phyloP scores from a whole-genome alignment of 257 asterid genomes.

The Henckelia pumila region DNA sequence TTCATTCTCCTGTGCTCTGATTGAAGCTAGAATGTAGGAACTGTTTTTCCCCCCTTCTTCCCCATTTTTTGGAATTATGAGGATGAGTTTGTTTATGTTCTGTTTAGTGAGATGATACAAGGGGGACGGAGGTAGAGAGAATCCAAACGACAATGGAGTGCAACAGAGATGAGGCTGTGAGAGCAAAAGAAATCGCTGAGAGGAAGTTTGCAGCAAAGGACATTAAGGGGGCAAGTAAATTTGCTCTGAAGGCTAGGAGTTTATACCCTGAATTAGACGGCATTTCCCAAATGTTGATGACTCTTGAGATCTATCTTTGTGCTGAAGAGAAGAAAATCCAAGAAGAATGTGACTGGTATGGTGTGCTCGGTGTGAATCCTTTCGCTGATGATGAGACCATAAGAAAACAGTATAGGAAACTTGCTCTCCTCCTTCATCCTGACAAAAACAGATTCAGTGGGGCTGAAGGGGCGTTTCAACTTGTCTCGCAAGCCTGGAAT shows the following conservation, averaged over 20 bases:
- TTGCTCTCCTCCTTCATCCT: slow-evolving; percentile 75
- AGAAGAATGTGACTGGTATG: slow-evolving; percentile 65
- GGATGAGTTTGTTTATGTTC: slow-evolving; percentile 7
- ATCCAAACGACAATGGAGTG: slow-evolving; percentile 59
- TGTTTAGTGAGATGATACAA: slow-evolving; percentile 10
- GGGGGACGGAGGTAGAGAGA: slow-evolving; percentile 37
- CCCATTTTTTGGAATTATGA: neutral
- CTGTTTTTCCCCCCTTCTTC: neutral
- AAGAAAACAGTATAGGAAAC: slow-evolving; percentile 61
- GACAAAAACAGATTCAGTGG: slow-evolving; percentile 68
- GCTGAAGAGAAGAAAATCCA: slow-evolving; percentile 52
- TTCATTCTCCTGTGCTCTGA: neutral
- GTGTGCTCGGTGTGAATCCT: slow-evolving; percentile 69
- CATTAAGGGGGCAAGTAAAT: slow-evolving; percentile 55
- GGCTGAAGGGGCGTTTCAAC: slow-evolving; percentile 73
- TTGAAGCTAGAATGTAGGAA: slow-evolving; percentile 5
- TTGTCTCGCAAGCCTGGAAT: slow-evolving; percentile 77
- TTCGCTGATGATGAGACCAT: slow-evolving; percentile 59
- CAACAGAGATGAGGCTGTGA: slow-evolving; percentile 73
- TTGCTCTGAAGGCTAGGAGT: slow-evolving; percentile 64
- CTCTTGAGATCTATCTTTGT: slow-evolving; percentile 56
- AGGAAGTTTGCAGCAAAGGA: slow-evolving; percentile 52
- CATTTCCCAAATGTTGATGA: slow-evolving; percentile 59
- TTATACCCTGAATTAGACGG: slow-evolving; percentile 70
- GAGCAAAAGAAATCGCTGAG: slow-evolving; percentile 73